Percentiles rank a stretch among this genome's conserved stretches.
Evolutionary conservation across 306 rosid genomes (phyloP).

Genomic region (Castanea crenata): DNA sequence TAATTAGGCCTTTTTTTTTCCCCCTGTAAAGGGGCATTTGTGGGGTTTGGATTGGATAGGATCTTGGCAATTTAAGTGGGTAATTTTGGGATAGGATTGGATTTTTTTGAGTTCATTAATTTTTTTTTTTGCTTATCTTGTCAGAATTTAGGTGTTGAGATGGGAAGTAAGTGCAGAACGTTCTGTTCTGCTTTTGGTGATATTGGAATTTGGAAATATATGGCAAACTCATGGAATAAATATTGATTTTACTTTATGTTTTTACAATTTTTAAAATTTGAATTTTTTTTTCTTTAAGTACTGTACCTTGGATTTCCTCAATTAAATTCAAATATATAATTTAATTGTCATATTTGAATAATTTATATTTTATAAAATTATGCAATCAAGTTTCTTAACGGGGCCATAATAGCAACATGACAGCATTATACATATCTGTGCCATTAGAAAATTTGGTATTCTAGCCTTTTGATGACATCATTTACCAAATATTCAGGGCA

Average conservation of each 20-base stretch:
- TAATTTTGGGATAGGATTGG: neutral
- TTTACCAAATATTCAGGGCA: no score
- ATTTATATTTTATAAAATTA: no score
- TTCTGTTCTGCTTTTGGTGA: conserved; percentile 68
- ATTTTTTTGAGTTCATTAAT: neutral
- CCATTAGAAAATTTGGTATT: no score
- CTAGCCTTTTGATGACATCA: no score
- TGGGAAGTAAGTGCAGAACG: conserved; percentile 51
- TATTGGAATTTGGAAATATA: conserved; percentile 1
- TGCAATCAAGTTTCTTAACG: no score
- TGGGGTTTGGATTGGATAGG: neutral
- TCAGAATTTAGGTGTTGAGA: neutral
- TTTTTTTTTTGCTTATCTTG: neutral
- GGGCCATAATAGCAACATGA: no score
- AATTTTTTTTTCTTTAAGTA: neutral
- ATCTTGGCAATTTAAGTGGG: neutral
- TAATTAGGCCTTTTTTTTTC: conserved; percentile 20
- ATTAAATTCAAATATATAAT: no score
- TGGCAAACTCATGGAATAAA: conserved; percentile 18
- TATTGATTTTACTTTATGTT: neutral
- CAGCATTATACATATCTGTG: no score
- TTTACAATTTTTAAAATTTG: neutral
- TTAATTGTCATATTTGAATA: no score
- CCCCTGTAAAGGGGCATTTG: neutral
- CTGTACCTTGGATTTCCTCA: neutral